These are phyloP conservation scores for Quercus phellos DNA, from an alignment of 331 rosid species.

Conservation along the genomic window DNA sequence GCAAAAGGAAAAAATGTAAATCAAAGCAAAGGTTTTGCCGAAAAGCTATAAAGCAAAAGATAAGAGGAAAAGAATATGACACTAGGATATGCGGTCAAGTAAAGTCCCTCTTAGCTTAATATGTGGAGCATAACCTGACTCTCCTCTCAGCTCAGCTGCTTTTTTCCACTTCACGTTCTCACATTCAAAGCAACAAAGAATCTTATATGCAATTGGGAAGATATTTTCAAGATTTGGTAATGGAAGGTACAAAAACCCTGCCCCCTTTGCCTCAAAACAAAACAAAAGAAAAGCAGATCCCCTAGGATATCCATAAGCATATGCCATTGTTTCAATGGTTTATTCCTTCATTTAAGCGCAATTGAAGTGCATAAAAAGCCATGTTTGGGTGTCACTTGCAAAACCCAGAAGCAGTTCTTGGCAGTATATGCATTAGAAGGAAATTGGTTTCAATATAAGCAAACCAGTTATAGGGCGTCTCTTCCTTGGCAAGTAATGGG, in stretches of 20 bases:
- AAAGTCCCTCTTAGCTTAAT: constrained; percentile 2
- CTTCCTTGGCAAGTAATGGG: constrained; percentile 36
- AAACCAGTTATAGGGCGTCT: constrained; percentile 43
- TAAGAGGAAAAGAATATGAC: not conserved
- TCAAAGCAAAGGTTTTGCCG: not conserved
- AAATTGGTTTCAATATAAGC: constrained; percentile 19
- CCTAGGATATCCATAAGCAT: constrained; percentile 36
- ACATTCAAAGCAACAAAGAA: constrained; percentile 9
- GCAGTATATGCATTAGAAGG: not conserved
- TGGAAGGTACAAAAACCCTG: not conserved
- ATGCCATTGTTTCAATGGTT: constrained; percentile 36
- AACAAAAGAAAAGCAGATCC: constrained; percentile 6
- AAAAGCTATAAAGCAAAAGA: not conserved
- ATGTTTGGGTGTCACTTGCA: not conserved
- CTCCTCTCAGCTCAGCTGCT: constrained; percentile 22
- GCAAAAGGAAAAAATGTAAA: not conserved
- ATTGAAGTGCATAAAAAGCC: constrained; percentile 8
- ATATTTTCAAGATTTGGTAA: constrained; percentile 6
- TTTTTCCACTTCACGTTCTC: constrained; percentile 32
- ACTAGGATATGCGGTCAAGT: constrained; percentile 10
- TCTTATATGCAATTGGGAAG: constrained; percentile 3
- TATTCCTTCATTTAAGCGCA: constrained; percentile 26
- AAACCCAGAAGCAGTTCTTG: constrained; percentile 12
- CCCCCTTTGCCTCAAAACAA: not conserved
- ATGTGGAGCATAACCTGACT: constrained; percentile 3